These are phyloP conservation scores for Iberis pinnata DNA, from an alignment of 345 rosid species.

Conservation along the genomic window DNA sequence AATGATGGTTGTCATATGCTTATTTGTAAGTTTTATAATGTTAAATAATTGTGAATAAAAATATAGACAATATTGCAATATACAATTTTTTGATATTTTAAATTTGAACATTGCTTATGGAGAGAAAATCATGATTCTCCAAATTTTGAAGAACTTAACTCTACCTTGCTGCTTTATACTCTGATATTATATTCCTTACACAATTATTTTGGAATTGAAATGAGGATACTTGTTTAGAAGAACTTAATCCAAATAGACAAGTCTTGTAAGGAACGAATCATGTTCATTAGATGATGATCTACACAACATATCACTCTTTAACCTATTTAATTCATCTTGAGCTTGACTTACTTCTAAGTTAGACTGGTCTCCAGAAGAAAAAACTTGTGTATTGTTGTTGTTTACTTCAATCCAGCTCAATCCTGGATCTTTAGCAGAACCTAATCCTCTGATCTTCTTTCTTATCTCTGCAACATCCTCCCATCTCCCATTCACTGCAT, in stretches of 20 bases:
- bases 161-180: slow-evolving; percentile 13
- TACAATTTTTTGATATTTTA: too few species aligned
- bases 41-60: too few species aligned
- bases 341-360: slow-evolving; percentile 36
- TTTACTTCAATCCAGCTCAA: slow-evolving; percentile 73
- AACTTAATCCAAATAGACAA: slow-evolving; percentile 5
- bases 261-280: slow-evolving; percentile 11
- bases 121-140: slow-evolving; percentile 11
- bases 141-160: slow-evolving; percentile 1
- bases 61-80: too few species aligned
- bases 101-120: too few species aligned
- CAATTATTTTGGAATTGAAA: slow-evolving; percentile 10
- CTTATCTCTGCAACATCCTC: slow-evolving; percentile 53
- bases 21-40: too few species aligned
- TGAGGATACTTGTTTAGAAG: slow-evolving; percentile 8
- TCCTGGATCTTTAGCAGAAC: slow-evolving; percentile 58
- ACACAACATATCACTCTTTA: slow-evolving; percentile 43
- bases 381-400: slow-evolving; percentile 42
- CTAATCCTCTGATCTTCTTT: slow-evolving; percentile 51
- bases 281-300: slow-evolving; percentile 24
- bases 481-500: slow-evolving; percentile 66
- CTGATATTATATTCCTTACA: slow-evolving; percentile 1
- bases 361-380: slow-evolving; percentile 57
- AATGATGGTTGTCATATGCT: too few species aligned
- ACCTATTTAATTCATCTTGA: slow-evolving; percentile 38